These are phyloP conservation scores for Termitomyces sp. DNA, from an alignment of 768 basidiomycete genomes.

Conservation along the genomic window DNA sequence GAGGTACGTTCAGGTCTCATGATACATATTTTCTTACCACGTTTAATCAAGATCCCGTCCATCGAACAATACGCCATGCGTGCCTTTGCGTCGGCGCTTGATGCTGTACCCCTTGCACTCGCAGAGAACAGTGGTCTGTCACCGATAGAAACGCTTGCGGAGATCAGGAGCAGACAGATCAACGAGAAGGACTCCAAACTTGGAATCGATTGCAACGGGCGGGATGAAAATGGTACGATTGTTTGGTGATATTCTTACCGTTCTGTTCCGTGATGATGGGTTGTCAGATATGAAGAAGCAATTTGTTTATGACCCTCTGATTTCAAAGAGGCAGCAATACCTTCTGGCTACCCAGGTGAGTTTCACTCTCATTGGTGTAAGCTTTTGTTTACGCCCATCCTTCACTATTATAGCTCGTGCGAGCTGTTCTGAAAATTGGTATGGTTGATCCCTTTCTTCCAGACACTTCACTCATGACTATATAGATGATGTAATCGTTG, in stretches of 20 bases:
- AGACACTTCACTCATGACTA: not conserved
- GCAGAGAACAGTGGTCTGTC: slow-evolving; percentile 97
- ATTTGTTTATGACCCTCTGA: slow-evolving; percentile 94
- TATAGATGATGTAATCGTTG: slow-evolving; percentile 16
- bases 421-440: slow-evolving; percentile 88
- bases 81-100: slow-evolving; percentile 94
- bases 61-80: slow-evolving; percentile 99
- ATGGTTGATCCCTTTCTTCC: slow-evolving; percentile 17
- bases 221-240: slow-evolving; percentile 76
- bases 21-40: not conserved
- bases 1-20: slow-evolving; percentile 46
- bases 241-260: not conserved
- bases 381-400: not conserved
- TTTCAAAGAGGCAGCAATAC: slow-evolving; percentile 97
- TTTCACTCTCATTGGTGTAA: not conserved
- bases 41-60: slow-evolving; percentile 65
- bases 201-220: slow-evolving; percentile 90
- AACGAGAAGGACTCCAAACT: slow-evolving; percentile 78
- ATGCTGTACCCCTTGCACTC: slow-evolving; percentile 91
- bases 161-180: slow-evolving; percentile 91
- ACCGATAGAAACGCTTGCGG: slow-evolving; percentile 95
- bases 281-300: slow-evolving; percentile 92
- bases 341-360: slow-evolving; percentile 91
- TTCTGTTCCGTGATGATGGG: not conserved
- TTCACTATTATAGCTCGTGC: slow-evolving; percentile 51